Evolutionary conservation across 345 rosid species (phyloP), one percentile per base, ranked within the genome.

Genomic region (Theobroma cacao): DNA sequence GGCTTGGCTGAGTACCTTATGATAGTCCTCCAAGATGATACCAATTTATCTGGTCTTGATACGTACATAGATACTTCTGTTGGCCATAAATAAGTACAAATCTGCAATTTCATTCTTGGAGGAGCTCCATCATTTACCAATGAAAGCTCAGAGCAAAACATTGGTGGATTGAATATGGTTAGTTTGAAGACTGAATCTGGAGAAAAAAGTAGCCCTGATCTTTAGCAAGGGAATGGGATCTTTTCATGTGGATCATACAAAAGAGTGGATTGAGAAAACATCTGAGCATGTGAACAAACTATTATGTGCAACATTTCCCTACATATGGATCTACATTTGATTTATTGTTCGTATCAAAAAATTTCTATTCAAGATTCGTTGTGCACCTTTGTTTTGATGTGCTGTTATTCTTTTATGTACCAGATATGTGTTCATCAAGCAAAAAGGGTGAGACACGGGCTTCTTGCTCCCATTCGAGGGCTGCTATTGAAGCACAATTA

Each of bases 1-100:
- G 93, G 90, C 62, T 84, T 95, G 82, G 93, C 97, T 6, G 99
- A 95, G 90, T 92, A 89, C 86, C 92, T 95, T 73, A 92, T 93
- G 90, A 87, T 92, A 82, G 98, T 93, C 66, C 91, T 95, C 17
- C 82, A 86, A 47, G 98, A 92, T 86, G 90, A 87, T 84, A 87
- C 86, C 71, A 93, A 92, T 86, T 63, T 78, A 75, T 78, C 85
- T 58, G 82, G 82, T 74, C 82, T 86, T 59, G 82, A 80, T 45
- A 82, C 50, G 69, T 58, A 79, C 52, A 53, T 71, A 78, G 82
- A 81, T 75, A 77, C 64, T 67, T 41, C 34, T 47, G n/a, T 60
- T 84, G 84, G 79, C 48, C 14, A 78, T 17, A 79, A 78, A 83
- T 31, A 83, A 74, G 65, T 69, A 85, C 82, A 81, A 70, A 79